Percentiles rank a stretch among this genome's conserved stretches.
Evolutionary conservation across 257 asterid genomes (phyloP).

Genomic region (Solanum rostratum): DNA sequence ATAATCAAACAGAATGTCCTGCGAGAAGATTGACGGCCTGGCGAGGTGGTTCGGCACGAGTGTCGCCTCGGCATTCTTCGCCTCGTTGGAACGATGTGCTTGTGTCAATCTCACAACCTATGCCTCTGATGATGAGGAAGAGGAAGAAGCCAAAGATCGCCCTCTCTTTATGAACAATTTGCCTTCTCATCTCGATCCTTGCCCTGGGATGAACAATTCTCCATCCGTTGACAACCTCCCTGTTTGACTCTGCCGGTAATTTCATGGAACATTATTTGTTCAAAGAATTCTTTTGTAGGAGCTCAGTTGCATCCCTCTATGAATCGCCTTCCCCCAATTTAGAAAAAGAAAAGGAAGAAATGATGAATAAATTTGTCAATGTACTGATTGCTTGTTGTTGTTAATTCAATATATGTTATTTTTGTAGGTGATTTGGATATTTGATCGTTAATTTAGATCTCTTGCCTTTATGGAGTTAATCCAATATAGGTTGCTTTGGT

Average conservation of each 20-base stretch:
- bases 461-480: neutral
- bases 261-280: too few species aligned
- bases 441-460: neutral
- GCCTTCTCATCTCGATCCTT: conserved; percentile 27
- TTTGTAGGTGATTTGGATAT: neutral
- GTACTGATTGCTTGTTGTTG: neutral
- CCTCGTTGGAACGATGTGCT: conserved; percentile 85
- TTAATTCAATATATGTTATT: neutral
- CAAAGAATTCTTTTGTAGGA: too few species aligned
- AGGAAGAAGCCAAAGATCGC: conserved; percentile 72
- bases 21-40: conserved; percentile 62
- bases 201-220: conserved; percentile 23
- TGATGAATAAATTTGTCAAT: neutral
- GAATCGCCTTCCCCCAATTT: neutral
- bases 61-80: conserved; percentile 85
- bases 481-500: neutral
- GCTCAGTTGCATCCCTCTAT: too few species aligned
- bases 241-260: conserved; percentile 9
- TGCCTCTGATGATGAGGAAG: conserved; percentile 73
- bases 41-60: conserved; percentile 83
- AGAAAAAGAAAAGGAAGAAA: neutral
- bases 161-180: conserved; percentile 62
- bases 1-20: conserved; percentile 24
- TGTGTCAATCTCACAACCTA: conserved; percentile 72
- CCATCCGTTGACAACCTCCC: conserved; percentile 36